phyloP scores from a whole-genome alignment of 768 basidiomycete species.

The Amanita phalloides region DNA sequence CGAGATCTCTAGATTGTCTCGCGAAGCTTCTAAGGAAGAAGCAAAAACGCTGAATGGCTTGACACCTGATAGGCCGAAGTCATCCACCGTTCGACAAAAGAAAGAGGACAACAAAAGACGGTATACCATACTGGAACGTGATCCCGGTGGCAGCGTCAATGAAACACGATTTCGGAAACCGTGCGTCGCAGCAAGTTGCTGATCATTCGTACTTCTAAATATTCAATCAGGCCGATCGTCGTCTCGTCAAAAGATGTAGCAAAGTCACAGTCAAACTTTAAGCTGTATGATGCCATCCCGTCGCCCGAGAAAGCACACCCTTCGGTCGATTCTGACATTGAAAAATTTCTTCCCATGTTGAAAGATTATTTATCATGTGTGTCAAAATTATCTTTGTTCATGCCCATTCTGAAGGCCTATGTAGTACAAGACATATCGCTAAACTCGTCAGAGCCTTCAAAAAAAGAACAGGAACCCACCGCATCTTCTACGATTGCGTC shows the following conservation, averaged over 20 bases:
- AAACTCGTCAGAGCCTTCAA: slow-evolving; percentile 8
- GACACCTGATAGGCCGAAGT: slow-evolving; percentile 8
- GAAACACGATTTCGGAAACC: neutral
- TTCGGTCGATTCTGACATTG: slow-evolving; percentile 42
- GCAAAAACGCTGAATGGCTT: slow-evolving; percentile 6
- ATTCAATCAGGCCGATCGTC: slow-evolving; percentile 29
- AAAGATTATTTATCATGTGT: slow-evolving; percentile 60
- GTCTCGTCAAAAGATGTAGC: slow-evolving; percentile 38
- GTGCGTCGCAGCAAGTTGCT: neutral
- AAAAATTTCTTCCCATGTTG: slow-evolving; percentile 69
- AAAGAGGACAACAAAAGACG: slow-evolving; percentile 31
- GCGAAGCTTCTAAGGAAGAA: slow-evolving; percentile 20
- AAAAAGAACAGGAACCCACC: slow-evolving; percentile 2
- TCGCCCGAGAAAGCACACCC: slow-evolving; percentile 19
- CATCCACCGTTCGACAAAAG: slow-evolving; percentile 14
- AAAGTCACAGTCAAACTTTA: slow-evolving; percentile 33
- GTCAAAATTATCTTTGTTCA: slow-evolving; percentile 10
- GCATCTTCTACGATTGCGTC: slow-evolving; percentile 7
- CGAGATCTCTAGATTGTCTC: slow-evolving; percentile 43
- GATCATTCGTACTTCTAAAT: neutral
- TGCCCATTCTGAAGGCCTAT: slow-evolving; percentile 6
- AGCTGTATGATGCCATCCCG: slow-evolving; percentile 64
- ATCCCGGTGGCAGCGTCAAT: slow-evolving; percentile 8
- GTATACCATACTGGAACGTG: slow-evolving; percentile 39
- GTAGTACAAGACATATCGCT: slow-evolving; percentile 12